Evolutionary conservation across 1,284 basidiomycete genomes (phyloP).

Genomic region (Pseudozyma pruni): DNA sequence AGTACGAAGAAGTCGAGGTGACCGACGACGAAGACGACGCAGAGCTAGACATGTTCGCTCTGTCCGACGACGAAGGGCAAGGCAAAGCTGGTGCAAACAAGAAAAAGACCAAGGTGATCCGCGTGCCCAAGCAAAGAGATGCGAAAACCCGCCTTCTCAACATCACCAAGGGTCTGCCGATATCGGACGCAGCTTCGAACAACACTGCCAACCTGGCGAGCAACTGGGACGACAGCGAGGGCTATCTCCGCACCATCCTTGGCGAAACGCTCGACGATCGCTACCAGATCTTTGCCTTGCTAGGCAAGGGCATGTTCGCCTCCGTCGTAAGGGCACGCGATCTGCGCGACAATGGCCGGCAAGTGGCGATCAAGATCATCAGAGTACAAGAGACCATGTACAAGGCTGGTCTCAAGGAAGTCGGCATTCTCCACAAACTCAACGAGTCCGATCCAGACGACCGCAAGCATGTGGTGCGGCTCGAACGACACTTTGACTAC

Average conservation of each 20-base stretch:
- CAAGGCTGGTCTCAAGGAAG: constrained; percentile 93
- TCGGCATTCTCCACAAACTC: constrained; percentile 85
- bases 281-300: constrained; percentile 91
- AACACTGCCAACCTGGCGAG: constrained; percentile 68
- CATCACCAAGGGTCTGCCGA: background rate
- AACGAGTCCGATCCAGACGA: constrained; percentile 91
- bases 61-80: constrained; percentile 40
- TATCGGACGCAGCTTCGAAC: background rate
- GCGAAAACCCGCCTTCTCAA: background rate
- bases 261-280: constrained; percentile 90
- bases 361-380: constrained; percentile 98
- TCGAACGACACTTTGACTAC: constrained; percentile 94
- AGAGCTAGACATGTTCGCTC: constrained; percentile 67
- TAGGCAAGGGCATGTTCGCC: constrained; percentile 99
- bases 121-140: constrained; percentile 27
- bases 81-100: constrained; percentile 4
- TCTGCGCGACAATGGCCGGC: constrained; percentile 66
- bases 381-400: constrained; percentile 97
- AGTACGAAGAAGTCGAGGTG: constrained; percentile 62
- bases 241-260: constrained; percentile 92
- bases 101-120: constrained; percentile 55
- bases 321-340: constrained; percentile 92
- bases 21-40: constrained; percentile 61
- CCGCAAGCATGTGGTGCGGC: constrained; percentile 91
- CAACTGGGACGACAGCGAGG: constrained; percentile 82